Evolutionary conservation across 2,329 filamentous ascomycete genomes (phyloP), one percentile per base, ranked within the genome.

Genomic region (Penicillium expansum): DNA sequence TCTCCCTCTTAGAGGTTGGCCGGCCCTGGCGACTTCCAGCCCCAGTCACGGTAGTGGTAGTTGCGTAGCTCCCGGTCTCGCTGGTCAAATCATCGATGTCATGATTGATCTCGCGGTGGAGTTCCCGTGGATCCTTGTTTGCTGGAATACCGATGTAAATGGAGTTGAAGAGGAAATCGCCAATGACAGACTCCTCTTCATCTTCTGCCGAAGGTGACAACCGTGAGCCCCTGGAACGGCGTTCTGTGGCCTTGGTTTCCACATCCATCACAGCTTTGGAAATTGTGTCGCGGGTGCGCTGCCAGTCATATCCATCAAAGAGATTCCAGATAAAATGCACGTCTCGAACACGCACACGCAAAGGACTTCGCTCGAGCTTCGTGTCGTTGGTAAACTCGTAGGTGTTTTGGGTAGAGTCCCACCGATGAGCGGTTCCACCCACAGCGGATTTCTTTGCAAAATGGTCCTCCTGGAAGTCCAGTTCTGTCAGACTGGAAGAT

Each of bases 271-370:
- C 92, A 7, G 91, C 92, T 69, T 93, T 90, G 22, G 87, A 86
- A 55, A 99, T 96, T 4, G 88, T 85, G 60, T 94, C 89, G 42
- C 93, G 84, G 0, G 95, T 99, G 42, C 85, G 83, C 64, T 87
- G 84, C 95, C 95, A 99, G 74, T 99, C 95, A 71, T 96, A 99
- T 1, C 94, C 94, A 77, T 99, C 94, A 73, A 94, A 97, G 1
- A 99, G 79, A 69, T 99, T 96, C 94, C 94, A 99, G 58, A 97
- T 97, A 50, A 97, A 79, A 70, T 97, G 91, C 6, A 96, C 87
- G 69, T 97, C 91, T 27, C 90, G 87, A 16, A 97, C 83, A 5
- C 86, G 86, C 3, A 97, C 80, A 61, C 86, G 87, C 14, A 99
- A 76, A 6, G 93, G 91, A 60, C 88, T 90, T 52, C 80, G 81